Conservation (phyloP, 2,329 filamentous ascomycete species). For the Trichophyton schoenleinii region DNA sequence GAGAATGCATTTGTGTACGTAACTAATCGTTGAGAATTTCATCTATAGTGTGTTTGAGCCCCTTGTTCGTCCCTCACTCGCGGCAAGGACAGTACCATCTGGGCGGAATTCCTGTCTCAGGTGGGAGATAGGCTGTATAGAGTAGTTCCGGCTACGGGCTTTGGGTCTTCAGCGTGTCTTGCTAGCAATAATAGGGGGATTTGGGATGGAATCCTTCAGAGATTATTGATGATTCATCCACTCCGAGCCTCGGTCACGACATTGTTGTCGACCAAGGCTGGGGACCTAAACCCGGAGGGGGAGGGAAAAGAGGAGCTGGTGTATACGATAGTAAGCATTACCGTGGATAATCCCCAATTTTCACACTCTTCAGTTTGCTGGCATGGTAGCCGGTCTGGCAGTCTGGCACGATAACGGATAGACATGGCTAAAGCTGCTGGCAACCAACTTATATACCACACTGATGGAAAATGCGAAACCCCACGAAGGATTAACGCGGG, state of each 20-base stretch:
- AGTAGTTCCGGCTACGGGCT: background rate
- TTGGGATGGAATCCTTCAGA: background rate
- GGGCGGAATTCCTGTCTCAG: background rate
- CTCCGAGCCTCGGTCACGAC: background rate
- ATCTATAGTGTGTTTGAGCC: background rate
- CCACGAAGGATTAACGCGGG: background rate
- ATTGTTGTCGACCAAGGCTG: background rate
- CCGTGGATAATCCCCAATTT: too few relatives aligned
- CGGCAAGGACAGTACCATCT: background rate
- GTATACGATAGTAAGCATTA: background rate
- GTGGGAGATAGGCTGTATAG: background rate
- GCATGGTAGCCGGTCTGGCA: background rate
- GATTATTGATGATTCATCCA: background rate
- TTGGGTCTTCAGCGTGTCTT: background rate
- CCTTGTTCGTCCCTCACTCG: background rate
- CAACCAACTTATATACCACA: background rate
- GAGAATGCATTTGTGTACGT: background rate
- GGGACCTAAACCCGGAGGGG: background rate
- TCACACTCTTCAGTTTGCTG: background rate
- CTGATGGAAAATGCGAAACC: background rate
- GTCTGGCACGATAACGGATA: background rate
- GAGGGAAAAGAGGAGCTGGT: too few relatives aligned
- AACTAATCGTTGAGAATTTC: background rate
- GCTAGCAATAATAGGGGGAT: background rate
- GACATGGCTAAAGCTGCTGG: background rate